Base-by-base conservation (phyloP, 2,329 filamentous ascomycete genomes). In the Cercospora sojina region DNA sequence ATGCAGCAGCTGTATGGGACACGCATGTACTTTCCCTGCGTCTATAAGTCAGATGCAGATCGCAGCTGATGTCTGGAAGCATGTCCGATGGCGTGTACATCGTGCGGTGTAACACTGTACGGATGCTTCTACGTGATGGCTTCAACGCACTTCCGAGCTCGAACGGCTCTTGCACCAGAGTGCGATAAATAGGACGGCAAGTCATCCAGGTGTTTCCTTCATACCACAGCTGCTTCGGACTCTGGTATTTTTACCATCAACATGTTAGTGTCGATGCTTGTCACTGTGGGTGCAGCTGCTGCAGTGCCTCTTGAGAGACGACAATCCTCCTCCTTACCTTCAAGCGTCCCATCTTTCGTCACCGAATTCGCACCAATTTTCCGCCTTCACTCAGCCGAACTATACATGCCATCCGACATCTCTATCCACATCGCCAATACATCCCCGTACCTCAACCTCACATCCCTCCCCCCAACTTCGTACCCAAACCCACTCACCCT, bases 331-430 rank as follows among this genome's bases (percentile, higher is more conserved):
- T 25, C 57, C 12, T 29, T 59, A n/a, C 64, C 69, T 7, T 62
- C 68, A 18, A 56, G 57, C 53, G 72, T 77, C 2, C 75, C 75
- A 1, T 61, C 58, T 10, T 77, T 66, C 62, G 74, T 75, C 8
- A 38, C 70, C 6, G 65, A 69, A 32, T 76, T 74, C 38, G 82
- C 82, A 12, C 82, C 82, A 0, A 69, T 83, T 9, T 78, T 83
- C 35, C 81, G 81, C 65, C 77, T 83, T 6, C 76, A 82, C 72
- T 77, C 78, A 7, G 66, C 71, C 25, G 82, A 84, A 13, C 69
- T 71, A 13, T 83, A 83, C 69, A 70, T 75, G 35, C 82, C 82
- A 0, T 79, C 82, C 5, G 80, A 83, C 69, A 73, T 84, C 47
- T 70, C 73, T 23, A 72, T 75, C 0, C 81, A 83, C 64, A 70